Conservation (phyloP, 257 asterid species). For the Forsythia suspensa region DNA sequence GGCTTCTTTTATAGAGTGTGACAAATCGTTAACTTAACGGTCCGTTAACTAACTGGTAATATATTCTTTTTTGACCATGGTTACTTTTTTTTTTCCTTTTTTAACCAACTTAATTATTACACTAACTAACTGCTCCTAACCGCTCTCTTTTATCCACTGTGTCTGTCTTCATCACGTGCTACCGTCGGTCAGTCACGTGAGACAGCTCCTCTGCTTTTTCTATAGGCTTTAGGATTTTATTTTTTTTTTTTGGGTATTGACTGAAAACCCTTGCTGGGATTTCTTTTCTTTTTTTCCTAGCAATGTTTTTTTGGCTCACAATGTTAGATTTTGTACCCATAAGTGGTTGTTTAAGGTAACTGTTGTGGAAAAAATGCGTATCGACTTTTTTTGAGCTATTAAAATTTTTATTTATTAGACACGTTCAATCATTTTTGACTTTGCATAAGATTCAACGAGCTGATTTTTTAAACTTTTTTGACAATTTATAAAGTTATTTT, state of each 20-base stretch:
- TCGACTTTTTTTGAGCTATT: too few species aligned
- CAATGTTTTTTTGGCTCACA: background rate
- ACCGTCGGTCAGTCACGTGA: conserved; percentile 50
- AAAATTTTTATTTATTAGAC: too few species aligned
- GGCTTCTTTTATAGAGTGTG: conserved; percentile 65
- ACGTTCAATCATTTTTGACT: too few species aligned
- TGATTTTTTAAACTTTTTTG: too few species aligned
- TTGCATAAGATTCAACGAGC: too few species aligned
- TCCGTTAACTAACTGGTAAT: conserved; percentile 51
- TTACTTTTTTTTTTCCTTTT: conserved; percentile 3
- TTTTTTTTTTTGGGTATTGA: background rate
- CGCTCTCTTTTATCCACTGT: conserved; percentile 37
- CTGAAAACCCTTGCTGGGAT: background rate
- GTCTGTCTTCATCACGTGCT: conserved; percentile 57
- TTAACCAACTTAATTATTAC: conserved; percentile 18
- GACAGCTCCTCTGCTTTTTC: conserved; percentile 18
- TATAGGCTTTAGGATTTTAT: too few species aligned
- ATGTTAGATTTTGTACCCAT: too few species aligned
- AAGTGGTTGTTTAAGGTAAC: too few species aligned
- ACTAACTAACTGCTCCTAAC: conserved; percentile 48
- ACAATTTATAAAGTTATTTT: too few species aligned
- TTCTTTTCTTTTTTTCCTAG: background rate
- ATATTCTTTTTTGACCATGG: conserved; percentile 25
- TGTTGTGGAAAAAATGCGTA: too few species aligned
- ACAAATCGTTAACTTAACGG: conserved; percentile 52